Percentiles rank a stretch among this genome's conserved stretches.
These are phyloP conservation scores for Eragrostis nindensis DNA, from an alignment of 176 grass and related monocot genomes.

Conservation along the genomic window DNA sequence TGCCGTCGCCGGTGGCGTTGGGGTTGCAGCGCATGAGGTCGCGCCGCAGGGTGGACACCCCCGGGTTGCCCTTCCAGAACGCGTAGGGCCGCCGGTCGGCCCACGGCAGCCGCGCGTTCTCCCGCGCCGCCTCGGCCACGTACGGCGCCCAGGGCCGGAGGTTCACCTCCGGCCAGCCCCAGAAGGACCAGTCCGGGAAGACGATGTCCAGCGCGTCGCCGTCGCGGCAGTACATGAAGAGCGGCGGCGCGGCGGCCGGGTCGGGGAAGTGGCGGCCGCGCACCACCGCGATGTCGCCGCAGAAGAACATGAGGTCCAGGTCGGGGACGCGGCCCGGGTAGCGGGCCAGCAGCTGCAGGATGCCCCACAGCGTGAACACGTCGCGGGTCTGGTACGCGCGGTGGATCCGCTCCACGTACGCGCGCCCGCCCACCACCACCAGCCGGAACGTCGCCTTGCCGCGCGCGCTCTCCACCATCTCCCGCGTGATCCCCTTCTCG, in stretches of 20 bases:
- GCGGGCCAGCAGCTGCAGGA: conserved; percentile 57
- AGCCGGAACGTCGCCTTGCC: conserved; percentile 49
- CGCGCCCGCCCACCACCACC: conserved; percentile 40
- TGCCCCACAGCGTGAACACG: conserved; percentile 65
- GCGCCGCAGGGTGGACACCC: background rate
- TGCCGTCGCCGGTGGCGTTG: background rate
- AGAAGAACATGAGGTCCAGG: conserved; percentile 76
- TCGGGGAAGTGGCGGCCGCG: conserved; percentile 5
- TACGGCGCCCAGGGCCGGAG: conserved; percentile 50
- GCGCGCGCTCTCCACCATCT: conserved; percentile 44
- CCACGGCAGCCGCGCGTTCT: conserved; percentile 33
- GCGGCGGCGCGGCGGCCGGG: conserved; percentile 23
- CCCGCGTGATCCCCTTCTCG: conserved; percentile 50
- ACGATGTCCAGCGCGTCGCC: conserved; percentile 44
- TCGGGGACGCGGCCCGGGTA: conserved; percentile 62
- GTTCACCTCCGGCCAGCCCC: conserved; percentile 63
- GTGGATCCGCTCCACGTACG: conserved; percentile 46
- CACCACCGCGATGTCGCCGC: conserved; percentile 43
- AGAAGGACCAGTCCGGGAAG: conserved; percentile 81
- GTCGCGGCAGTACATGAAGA: conserved; percentile 61
- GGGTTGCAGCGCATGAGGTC: conserved; percentile 50
- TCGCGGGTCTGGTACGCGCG: conserved; percentile 60
- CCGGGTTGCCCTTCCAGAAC: conserved; percentile 49
- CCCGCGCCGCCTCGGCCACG: conserved; percentile 35
- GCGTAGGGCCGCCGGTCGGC: conserved; percentile 44